Base-by-base conservation (phyloP, 192 early-diverging fungal genomes). In the Ramicandelaber brevisporus region DNA sequence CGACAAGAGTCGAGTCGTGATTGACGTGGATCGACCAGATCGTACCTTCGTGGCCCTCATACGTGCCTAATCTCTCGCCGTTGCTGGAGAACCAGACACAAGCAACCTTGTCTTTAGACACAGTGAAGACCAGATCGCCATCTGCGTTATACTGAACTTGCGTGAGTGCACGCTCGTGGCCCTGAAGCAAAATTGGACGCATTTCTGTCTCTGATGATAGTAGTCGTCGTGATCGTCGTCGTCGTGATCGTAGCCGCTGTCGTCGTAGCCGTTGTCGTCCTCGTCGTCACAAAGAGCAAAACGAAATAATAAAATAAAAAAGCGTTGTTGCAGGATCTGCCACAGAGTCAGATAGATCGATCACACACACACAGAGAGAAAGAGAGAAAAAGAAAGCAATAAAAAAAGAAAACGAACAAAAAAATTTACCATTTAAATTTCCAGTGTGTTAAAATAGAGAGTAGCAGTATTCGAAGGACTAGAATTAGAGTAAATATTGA, bases 81-180 rank as follows among this genome's bases (percentile, higher is more conserved):
- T 90, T 98, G 56, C 86, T 78, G 25, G 89, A 79, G 45, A 73
- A 95, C 93, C 93, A 98, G 26, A 82, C 76, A 40, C 74, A 84
- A 25, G 79, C 74, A 33, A 78, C 63, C 38, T 74, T 76, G 65
- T 98, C 93, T 56, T 98, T 98, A 20, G 83, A 70, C 29, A 69
- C 73, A 4, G 85, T 78, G 60, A 98, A 90, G 29, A 98, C 55
- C 33, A 99, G 63, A 54, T 99, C 93, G 22, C 93, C 93, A 46
- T 95, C 93, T 19, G 61, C 44, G 66, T 99, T 99, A 73, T 93
- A 99, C 50, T 82, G 82, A 53, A 99, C 72, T 47, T 85, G 85
- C 21, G 93, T 99, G 38, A 99, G 57, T 21, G 93, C 71, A 62
- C 93, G 81, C 27, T 67, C 70, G 59, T 99, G 93, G 27, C 93